Evolutionary conservation across 768 basidiomycete species (phyloP), one percentile per base, ranked within the genome.

Genomic region (Strobilomyces confusus): DNA sequence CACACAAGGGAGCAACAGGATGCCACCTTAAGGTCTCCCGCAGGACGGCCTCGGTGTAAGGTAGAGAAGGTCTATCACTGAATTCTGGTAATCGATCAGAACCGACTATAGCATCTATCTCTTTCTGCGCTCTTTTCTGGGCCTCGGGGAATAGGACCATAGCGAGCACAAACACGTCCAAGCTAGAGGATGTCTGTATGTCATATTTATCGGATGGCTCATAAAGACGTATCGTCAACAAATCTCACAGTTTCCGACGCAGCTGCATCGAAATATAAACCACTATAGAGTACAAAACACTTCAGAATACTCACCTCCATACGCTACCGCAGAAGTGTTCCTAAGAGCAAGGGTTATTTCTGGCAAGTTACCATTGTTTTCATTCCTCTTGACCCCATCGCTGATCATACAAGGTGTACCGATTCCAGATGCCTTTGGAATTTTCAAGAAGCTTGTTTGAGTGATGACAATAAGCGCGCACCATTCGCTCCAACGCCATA

Each of bases 91-190:
- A 40, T 32, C 61, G 48, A 11, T 56, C 49, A 26, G 47, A 43
- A 14, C 64, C 66, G 4, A 69, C 48, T 13, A 67, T 52, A 23
- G 32, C 23, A 25, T 64, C 57, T 49, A 68, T 60, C 55, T 68
- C 67, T 29, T 52, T 51, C 23, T 67, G 66, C 22, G 60, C 65
- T 49, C 45, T 62, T 41, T 23, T 53, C 41, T 63, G 65, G 5
- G 37, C 59, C 17, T 61, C 63, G 5, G 66, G 67, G n/a, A 57
- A 63, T 44, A 68, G 48, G 32, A 64, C 57, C 66, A 68, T 68
- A 11, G 63, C 57, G 14, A 69, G 67, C n/a, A 69, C 23, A 48
- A 69, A 65, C 13, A 66, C 50, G 0, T 54, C 44, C 44, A 67
- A 44, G 15, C 42, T 55, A 17, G 42, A 50, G 9, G 64, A 58